Conservation (phyloP, 2,329 filamentous ascomycete species). For the Proliferodiscus dingleyae region DNA sequence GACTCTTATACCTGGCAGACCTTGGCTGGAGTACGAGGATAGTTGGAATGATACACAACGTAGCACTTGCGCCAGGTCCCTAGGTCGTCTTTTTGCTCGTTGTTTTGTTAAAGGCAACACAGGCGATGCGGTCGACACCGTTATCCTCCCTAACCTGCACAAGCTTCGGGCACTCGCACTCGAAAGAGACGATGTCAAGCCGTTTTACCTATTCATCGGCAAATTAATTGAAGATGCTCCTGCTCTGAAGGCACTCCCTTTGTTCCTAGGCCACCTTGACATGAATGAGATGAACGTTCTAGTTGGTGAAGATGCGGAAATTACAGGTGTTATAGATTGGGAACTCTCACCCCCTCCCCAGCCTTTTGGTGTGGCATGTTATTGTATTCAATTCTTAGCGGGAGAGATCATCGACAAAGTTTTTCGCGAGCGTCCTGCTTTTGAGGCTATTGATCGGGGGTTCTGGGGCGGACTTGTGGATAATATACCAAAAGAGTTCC, state of each 20-base stretch:
- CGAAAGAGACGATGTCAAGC: constrained; percentile 1
- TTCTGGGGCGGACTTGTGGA: constrained; percentile 3
- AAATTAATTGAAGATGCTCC: constrained; percentile 2
- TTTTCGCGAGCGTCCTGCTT: not conserved
- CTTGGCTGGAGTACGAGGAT: constrained; percentile 5
- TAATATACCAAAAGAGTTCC: constrained; percentile 1
- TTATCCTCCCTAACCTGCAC: constrained; percentile 1
- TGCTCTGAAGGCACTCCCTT: constrained; percentile 5
- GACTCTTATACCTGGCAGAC: constrained; percentile 6
- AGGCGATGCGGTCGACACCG: constrained; percentile 1
- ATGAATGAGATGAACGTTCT: constrained; percentile 7
- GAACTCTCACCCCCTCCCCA: constrained; percentile 3
- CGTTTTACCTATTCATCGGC: not conserved
- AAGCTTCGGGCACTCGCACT: constrained; percentile 1
- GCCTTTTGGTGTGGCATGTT: constrained; percentile 3
- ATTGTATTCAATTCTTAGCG: constrained; percentile 2
- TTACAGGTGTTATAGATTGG: constrained; percentile 5
- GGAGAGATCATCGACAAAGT: constrained; percentile 3
- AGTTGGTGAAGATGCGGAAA: constrained; percentile 3
- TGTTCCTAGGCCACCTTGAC: constrained; percentile 4
- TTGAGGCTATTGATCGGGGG: constrained; percentile 3
- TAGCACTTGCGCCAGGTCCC: constrained; percentile 1
- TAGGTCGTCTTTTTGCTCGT: constrained; percentile 1
- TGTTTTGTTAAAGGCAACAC: constrained; percentile 2
- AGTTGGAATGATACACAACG: not conserved